Conservation (phyloP, 164 flowering plant genomes). For the Aristolochia fimbriata region DNA sequence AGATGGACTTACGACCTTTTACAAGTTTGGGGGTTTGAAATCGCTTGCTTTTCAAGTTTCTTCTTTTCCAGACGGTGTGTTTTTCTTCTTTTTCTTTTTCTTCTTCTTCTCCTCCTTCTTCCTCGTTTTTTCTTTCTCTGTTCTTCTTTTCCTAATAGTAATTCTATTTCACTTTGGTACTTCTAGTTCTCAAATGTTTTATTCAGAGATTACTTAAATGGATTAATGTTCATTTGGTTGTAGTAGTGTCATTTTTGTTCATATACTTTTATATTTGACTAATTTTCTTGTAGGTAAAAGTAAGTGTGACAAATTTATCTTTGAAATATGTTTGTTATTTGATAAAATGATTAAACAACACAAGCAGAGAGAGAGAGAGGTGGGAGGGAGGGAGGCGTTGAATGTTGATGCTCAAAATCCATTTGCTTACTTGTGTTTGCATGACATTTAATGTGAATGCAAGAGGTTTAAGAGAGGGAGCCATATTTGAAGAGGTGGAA, state of each 20-base stretch:
- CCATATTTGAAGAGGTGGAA: too few relatives aligned
- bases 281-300: too few relatives aligned
- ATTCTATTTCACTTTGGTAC: not conserved
- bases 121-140: not conserved
- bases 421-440: too few relatives aligned
- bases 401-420: too few relatives aligned
- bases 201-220: not conserved
- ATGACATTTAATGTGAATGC: too few relatives aligned
- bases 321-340: too few relatives aligned
- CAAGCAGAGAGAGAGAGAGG: too few relatives aligned
- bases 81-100: not conserved
- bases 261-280: too few relatives aligned
- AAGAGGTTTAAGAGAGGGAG: too few relatives aligned
- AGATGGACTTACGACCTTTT: slow-evolving; percentile 43
- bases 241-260: not conserved
- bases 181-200: not conserved
- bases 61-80: slow-evolving; percentile 54
- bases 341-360: too few relatives aligned
- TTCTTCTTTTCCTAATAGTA: not conserved
- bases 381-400: too few relatives aligned
- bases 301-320: too few relatives aligned
- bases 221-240: not conserved
- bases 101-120: not conserved
- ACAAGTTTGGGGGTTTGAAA: slow-evolving; percentile 48
- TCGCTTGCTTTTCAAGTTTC: slow-evolving; percentile 48